These are phyloP conservation scores for Fistulinella staudtii DNA, from an alignment of 1,284 basidiomycete species.

Conservation along the genomic window DNA sequence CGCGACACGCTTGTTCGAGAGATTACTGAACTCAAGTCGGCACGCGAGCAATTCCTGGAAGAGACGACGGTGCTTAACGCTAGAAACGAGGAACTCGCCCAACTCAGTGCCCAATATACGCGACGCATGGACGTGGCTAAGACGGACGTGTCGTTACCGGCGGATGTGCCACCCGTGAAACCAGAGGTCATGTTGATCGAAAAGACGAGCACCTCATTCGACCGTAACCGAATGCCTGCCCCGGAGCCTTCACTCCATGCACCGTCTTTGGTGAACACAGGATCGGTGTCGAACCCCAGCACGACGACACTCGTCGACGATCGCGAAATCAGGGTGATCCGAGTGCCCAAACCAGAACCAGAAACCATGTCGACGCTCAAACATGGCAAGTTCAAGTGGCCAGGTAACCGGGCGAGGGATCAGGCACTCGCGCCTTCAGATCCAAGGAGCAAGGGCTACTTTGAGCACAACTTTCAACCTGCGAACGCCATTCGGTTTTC, in stretches of 20 bases:
- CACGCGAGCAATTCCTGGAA: slow-evolving; percentile 83
- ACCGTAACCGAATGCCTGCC: slow-evolving; percentile 26
- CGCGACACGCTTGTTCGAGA: slow-evolving; percentile 79
- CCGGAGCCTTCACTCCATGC: slow-evolving; percentile 19
- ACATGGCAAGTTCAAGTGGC: slow-evolving; percentile 62
- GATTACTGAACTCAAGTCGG: slow-evolving; percentile 82
- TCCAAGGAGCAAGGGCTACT: slow-evolving; percentile 42
- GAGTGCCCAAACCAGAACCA: slow-evolving; percentile 20
- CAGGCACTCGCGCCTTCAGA: slow-evolving; percentile 26
- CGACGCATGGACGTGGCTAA: slow-evolving; percentile 62
- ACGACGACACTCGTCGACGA: slow-evolving; percentile 27
- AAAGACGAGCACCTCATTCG: slow-evolving; percentile 35
- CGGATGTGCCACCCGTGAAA: slow-evolving; percentile 21
- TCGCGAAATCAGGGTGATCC: slow-evolving; percentile 27
- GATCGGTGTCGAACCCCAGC: slow-evolving; percentile 19
- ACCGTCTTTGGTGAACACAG: slow-evolving; percentile 30
- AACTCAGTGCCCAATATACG: slow-evolving; percentile 77
- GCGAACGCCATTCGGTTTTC: slow-evolving; percentile 86
- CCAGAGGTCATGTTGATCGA: slow-evolving; percentile 24
- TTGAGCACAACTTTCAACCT: slow-evolving; percentile 87
- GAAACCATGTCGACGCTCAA: slow-evolving; percentile 42
- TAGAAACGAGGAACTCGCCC: slow-evolving; percentile 89
- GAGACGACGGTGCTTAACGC: slow-evolving; percentile 88
- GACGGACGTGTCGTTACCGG: slow-evolving; percentile 34
- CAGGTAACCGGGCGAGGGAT: slow-evolving; percentile 46